Percentiles rank a stretch among this genome's conserved stretches.
These are phyloP conservation scores for Fraxinus ornus DNA, from an alignment of 305 asterid genomes.

Conservation along the genomic window DNA sequence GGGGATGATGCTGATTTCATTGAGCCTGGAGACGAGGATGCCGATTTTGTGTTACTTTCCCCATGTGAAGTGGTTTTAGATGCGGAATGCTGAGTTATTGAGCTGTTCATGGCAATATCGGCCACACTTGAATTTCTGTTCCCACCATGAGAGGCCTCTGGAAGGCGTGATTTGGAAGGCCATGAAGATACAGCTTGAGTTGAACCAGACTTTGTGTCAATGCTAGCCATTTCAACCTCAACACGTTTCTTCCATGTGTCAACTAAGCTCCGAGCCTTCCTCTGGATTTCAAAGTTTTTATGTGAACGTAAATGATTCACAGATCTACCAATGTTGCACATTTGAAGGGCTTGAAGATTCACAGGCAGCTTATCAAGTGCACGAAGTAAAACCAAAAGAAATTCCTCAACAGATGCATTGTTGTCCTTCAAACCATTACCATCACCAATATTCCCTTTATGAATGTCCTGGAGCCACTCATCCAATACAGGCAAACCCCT, in stretches of 20 bases:
- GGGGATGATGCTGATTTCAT: slow-evolving; percentile 46
- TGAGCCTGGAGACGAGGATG: slow-evolving; percentile 57
- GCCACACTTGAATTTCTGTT: slow-evolving; percentile 48
- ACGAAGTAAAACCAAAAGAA: slow-evolving; percentile 73
- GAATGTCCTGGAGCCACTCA: slow-evolving; percentile 94
- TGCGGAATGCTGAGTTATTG: slow-evolving; percentile 49
- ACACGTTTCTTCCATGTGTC: slow-evolving; percentile 95
- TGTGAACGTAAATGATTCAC: slow-evolving; percentile 81
- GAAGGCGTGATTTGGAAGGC: slow-evolving; percentile 64
- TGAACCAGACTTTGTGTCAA: slow-evolving; percentile 57
- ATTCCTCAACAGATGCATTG: slow-evolving; percentile 68
- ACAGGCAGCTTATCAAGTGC: slow-evolving; percentile 85
- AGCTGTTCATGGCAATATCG: slow-evolving; percentile 56
- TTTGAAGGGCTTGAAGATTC: slow-evolving; percentile 71
- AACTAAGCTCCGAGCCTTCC: slow-evolving; percentile 69
- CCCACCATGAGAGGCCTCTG: slow-evolving; percentile 56
- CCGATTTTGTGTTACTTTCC: slow-evolving; percentile 53
- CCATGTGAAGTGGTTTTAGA: slow-evolving; percentile 53
- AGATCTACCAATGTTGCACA: slow-evolving; percentile 80
- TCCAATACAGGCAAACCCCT: slow-evolving; percentile 77
- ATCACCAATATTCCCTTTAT: slow-evolving; percentile 67
- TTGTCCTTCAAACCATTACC: slow-evolving; percentile 46
- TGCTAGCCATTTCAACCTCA: slow-evolving; percentile 78
- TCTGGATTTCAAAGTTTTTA: slow-evolving; percentile 70
- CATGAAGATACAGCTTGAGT: slow-evolving; percentile 46